Evolutionary conservation across 108 stramenopile species (phyloP), one percentile per base, ranked within the genome.

Genomic region (Aureococcus anophagefferens): DNA sequence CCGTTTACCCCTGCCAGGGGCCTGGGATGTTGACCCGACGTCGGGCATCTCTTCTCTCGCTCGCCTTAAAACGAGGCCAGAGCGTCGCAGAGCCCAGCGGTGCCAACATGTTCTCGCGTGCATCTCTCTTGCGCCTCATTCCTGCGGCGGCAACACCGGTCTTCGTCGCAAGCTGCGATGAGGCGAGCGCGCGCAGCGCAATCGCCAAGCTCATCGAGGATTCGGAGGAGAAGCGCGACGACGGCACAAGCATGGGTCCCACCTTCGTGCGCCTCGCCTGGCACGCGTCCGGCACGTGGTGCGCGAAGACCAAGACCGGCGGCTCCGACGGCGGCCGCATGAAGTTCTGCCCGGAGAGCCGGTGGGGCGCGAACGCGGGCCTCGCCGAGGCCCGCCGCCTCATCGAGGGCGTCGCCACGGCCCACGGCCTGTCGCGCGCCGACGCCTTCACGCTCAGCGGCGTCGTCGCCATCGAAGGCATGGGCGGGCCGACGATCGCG

Each of bases 251-350:
- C 64, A 71, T 92, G 62, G 80, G 82, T 25, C 89, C 25, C 7
- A 66, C 46, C 4, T 72, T 82, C 64, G 80, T 88, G 21, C 83
- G 87, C 30, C 76, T 99, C 64, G 95, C 97, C 0, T 99, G 97
- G 97, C 98, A 98, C 76, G 83, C 83, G 64, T 85, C 91, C 5
- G 97, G 94, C 30, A 94, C 95, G 5, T 96, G 89, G 73, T 77
- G 71, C 74, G 81, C 84, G 33, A 69, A 72, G 16, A 89, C 89
- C 74, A 81, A 85, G 33, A 76, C 82, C 31, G 98, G 98, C 4
- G 99, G 99, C 33, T 88, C 86, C 65, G 88, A 93, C 70, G 97
- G 99, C 35, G 95, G 91, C 17, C 78, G 88, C 62, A 98, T 98
- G 93, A 78, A 97, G 65, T 96, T 93, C 75, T 64, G 75, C 34